Percentiles rank a stretch among this genome's conserved stretches.
Conservation (phyloP, 192 early-diverging fungal genomes). For the Paraglomus occultum region DNA sequence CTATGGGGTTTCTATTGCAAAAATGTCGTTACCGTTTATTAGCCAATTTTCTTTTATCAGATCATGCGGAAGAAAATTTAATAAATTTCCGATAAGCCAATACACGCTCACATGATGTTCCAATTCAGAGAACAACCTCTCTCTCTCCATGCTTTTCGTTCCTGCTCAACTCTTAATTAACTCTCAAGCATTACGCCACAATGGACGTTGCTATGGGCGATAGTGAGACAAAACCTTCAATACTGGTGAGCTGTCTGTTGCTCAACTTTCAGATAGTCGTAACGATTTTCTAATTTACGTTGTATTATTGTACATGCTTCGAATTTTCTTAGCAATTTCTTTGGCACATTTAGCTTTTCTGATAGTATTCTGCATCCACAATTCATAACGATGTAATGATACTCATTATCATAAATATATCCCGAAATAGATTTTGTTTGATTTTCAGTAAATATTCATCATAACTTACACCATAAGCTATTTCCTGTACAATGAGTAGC, state of each 20-base stretch:
- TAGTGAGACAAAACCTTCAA: neutral
- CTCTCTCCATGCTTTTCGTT: too few species aligned
- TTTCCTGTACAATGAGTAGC: constrained; percentile 23
- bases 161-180: too few species aligned
- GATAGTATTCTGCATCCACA: neutral
- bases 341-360: neutral
- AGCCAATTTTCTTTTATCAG: too few species aligned
- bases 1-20: too few species aligned
- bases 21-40: too few species aligned
- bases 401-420: constrained; percentile 18
- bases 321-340: neutral
- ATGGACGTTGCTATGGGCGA: constrained; percentile 13
- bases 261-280: neutral
- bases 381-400: neutral
- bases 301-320: neutral
- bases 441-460: constrained; percentile 28
- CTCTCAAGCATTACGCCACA: too few species aligned
- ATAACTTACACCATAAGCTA: constrained; percentile 19
- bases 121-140: too few species aligned
- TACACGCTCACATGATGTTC: too few species aligned
- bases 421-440: constrained; percentile 26
- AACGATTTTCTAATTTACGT: neutral
- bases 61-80: too few species aligned
- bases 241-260: neutral
- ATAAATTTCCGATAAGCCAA: too few species aligned